These are phyloP conservation scores for Saturnispora sekii DNA, from an alignment of 805 yeast species.

Conservation along the genomic window DNA sequence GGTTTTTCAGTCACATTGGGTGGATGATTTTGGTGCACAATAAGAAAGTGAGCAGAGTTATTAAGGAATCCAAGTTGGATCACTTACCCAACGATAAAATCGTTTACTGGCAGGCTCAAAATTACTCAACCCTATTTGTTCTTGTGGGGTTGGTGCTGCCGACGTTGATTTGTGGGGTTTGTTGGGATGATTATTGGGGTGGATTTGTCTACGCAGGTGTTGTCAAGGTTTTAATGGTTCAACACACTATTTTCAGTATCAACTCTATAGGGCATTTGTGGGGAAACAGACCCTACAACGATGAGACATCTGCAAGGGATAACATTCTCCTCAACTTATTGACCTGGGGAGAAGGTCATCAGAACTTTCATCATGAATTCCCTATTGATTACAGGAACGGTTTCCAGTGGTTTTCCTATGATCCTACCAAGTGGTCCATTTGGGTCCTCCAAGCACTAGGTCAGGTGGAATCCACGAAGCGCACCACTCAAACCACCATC, in stretches of 20 bases:
- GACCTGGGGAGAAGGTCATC: slow-evolving; percentile 86
- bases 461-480: slow-evolving; percentile 47
- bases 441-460: slow-evolving; percentile 43
- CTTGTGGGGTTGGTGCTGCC: slow-evolving; percentile 50
- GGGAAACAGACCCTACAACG: slow-evolving; percentile 67
- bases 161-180: slow-evolving; percentile 47
- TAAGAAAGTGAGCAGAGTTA: slow-evolving; percentile 37
- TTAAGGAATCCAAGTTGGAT: slow-evolving; percentile 37
- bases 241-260: slow-evolving; percentile 68
- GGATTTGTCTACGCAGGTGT: slow-evolving; percentile 78
- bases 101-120: slow-evolving; percentile 60
- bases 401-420: slow-evolving; percentile 61
- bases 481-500: slow-evolving; percentile 48
- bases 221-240: slow-evolving; percentile 58
- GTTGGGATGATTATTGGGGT: slow-evolving; percentile 67
- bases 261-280: slow-evolving; percentile 79
- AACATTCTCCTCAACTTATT: slow-evolving; percentile 52
- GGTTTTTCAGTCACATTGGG: slow-evolving; percentile 77
- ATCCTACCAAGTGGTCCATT: slow-evolving; percentile 79
- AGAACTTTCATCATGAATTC: slow-evolving; percentile 92
- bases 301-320: slow-evolving; percentile 63
- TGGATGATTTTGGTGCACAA: slow-evolving; percentile 71
- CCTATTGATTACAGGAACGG: slow-evolving; percentile 84
- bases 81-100: slow-evolving; percentile 53
- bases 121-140: slow-evolving; percentile 48